phyloP scores from a whole-genome alignment of 306 rosid species.

The Geum urbanum region DNA sequence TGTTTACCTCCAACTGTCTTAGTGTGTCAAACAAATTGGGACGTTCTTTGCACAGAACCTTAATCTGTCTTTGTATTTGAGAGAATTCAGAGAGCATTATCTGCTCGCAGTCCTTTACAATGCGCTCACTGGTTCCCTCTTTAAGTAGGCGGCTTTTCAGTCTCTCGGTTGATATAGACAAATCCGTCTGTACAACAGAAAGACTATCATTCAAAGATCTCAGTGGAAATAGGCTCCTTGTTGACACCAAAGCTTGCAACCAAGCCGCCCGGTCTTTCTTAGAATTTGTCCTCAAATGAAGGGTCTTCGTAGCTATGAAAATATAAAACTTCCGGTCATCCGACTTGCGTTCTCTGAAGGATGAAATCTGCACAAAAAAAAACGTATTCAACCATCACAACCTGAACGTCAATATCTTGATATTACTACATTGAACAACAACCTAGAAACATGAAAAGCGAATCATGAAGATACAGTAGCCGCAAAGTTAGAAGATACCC shows the following conservation, averaged over 20 bases:
- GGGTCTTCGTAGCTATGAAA: slow-evolving; percentile 91
- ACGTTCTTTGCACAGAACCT: slow-evolving; percentile 61
- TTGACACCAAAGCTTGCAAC: slow-evolving; percentile 81
- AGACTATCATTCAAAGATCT: slow-evolving; percentile 41
- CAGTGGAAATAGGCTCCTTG: slow-evolving; percentile 59
- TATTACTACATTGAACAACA: neutral
- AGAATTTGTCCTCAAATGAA: slow-evolving; percentile 83
- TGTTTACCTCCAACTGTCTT: slow-evolving; percentile 82
- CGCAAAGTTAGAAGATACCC: neutral
- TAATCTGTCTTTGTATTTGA: slow-evolving; percentile 58
- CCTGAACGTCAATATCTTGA: neutral
- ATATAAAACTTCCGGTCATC: slow-evolving; percentile 78
- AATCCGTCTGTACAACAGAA: slow-evolving; percentile 51
- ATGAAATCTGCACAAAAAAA: slow-evolving; percentile 53
- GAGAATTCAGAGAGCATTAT: slow-evolving; percentile 83
- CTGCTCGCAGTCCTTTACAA: slow-evolving; percentile 80
- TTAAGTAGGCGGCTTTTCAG: slow-evolving; percentile 67
- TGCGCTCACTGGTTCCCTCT: slow-evolving; percentile 64
- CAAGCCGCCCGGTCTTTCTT: slow-evolving; percentile 82
- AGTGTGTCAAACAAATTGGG: slow-evolving; percentile 74
- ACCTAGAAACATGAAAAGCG: neutral
- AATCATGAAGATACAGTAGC: neutral
- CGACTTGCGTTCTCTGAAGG: slow-evolving; percentile 90
- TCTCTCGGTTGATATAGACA: slow-evolving; percentile 66
- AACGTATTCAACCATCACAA: neutral